Evolutionary conservation across 768 basidiomycete genomes (phyloP).

Genomic region (Pleurotus pulmonarius): DNA sequence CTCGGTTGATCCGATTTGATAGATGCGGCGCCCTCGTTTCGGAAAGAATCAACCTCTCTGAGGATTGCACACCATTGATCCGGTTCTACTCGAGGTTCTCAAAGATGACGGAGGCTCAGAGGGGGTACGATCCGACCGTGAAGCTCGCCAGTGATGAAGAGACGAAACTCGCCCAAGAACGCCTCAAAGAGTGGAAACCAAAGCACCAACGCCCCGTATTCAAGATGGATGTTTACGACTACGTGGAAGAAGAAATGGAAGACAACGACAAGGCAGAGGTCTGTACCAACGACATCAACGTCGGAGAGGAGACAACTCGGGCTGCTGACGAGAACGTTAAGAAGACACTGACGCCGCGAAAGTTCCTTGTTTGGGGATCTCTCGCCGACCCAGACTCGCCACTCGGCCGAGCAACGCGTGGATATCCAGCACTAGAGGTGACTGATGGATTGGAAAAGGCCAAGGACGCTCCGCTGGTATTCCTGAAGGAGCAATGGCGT

Average conservation of each 20-base stretch:
- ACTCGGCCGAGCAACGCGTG: conserved; percentile 16
- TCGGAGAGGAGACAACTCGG: too few species aligned
- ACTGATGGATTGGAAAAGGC: not conserved
- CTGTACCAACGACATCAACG: too few species aligned
- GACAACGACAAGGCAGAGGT: too few species aligned
- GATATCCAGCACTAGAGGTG: conserved; percentile 13
- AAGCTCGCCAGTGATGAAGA: not conserved
- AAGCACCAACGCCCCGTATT: not conserved
- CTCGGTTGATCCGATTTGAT: conserved; percentile 32
- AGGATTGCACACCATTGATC: conserved; percentile 10
- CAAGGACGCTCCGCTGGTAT: conserved; percentile 8
- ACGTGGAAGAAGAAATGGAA: not conserved
- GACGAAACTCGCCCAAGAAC: not conserved
- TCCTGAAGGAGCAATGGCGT: conserved; percentile 26
- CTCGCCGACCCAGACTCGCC: conserved; percentile 8
- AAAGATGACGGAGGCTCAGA: not conserved
- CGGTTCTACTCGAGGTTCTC: conserved; percentile 23
- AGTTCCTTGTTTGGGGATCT: not conserved
- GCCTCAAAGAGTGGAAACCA: not conserved
- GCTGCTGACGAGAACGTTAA: too few species aligned
- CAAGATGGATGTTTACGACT: not conserved
- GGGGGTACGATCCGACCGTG: not conserved
- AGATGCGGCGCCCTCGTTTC: conserved; percentile 25
- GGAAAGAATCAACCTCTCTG: conserved; percentile 17
- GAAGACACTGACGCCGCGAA: not conserved